phyloP scores from a whole-genome alignment of 2,329 filamentous ascomycete genomes.

The Colletotrichum tabaci region DNA sequence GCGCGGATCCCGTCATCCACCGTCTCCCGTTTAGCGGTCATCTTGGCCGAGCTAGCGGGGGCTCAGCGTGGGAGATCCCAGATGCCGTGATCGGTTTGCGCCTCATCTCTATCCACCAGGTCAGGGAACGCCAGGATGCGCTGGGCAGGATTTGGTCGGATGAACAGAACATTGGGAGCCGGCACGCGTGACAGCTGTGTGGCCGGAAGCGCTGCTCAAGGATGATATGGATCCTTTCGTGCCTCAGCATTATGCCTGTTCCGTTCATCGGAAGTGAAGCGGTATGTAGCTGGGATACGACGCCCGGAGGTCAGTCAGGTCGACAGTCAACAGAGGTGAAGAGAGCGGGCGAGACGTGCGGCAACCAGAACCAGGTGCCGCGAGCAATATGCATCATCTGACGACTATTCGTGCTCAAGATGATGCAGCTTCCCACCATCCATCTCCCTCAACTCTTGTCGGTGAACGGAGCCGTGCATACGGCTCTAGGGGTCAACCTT shows the following conservation, averaged over 20 bases:
- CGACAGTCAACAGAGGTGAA: conserved; percentile 4
- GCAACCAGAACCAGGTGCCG: conserved; percentile 12
- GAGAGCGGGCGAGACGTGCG: conserved; percentile 1
- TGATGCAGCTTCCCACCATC: conserved; percentile 33
- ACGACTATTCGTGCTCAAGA: conserved; percentile 20
- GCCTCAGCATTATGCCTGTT: neutral
- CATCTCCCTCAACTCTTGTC: conserved; percentile 22
- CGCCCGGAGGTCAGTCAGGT: neutral
- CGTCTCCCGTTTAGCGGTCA: neutral
- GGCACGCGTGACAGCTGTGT: conserved; percentile 17
- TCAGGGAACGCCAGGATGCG: neutral
- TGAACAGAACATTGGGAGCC: conserved; percentile 2
- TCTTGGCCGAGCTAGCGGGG: neutral
- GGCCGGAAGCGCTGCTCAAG: neutral
- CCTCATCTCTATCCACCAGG: conserved; percentile 13
- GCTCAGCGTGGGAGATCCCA: neutral
- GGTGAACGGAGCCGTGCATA: conserved; percentile 36
- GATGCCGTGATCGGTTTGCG: conserved; percentile 8
- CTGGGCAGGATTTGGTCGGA: neutral
- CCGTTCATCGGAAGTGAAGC: conserved; percentile 6
- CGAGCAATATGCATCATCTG: conserved; percentile 25
- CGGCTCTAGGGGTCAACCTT: conserved; percentile 7
- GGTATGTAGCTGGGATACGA: neutral
- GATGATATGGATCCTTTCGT: neutral
- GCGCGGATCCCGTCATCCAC: conserved; percentile 2